Base-by-base conservation (phyloP, 352 stramenopile species). In the Pythium rishiriense region DNA sequence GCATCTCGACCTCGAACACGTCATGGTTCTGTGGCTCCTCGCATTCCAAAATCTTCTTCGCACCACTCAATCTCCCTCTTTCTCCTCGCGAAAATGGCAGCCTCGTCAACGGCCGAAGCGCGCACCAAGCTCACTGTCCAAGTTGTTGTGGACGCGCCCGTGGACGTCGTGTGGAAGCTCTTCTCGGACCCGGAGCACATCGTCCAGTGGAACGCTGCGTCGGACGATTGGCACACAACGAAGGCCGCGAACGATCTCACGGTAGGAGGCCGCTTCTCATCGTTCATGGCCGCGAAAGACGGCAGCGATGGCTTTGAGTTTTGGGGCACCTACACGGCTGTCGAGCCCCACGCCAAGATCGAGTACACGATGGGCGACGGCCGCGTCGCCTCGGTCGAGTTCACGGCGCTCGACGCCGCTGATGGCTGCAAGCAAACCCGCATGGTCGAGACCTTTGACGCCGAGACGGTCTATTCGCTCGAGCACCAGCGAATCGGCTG, bases 151-250 rank as follows among this genome's bases (percentile, higher is more conserved):
- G 22, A 59, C 49, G 58, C 48, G n/a, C 58, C 47, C 6, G 37
- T 49, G 0, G 58, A 58, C 7, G 2, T 37, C 3, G 58, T 66
- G 24, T 66, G 58, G 58, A 52, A 66, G 35, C 25, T 42, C 1
- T 56, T 52, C 3, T 51, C 58, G 37, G 39, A 58, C n/a, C 58
- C 58, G 10, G 19, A 51, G 26, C 28, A 66, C 25, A 66, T 66
- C 22, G 50, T 66, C 25, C 25, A 66, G 50, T 66, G 58, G 58
- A 66, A 66, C 35, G 58, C 58, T 1, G 58, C 58, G 15, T 66
- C 58, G 19, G 58, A 66, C 58, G 58, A 66, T 21, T 66, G 58
- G 58, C 58, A 66, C 49, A 66, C 58, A 6, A 66, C 58, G 19
- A 46, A 49, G 37, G 25, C 58, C 9, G 59, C 58, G 3, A 59